Evolutionary conservation across 164 flowering plant species (phyloP).

Genomic region (Aristolochia contorta): DNA sequence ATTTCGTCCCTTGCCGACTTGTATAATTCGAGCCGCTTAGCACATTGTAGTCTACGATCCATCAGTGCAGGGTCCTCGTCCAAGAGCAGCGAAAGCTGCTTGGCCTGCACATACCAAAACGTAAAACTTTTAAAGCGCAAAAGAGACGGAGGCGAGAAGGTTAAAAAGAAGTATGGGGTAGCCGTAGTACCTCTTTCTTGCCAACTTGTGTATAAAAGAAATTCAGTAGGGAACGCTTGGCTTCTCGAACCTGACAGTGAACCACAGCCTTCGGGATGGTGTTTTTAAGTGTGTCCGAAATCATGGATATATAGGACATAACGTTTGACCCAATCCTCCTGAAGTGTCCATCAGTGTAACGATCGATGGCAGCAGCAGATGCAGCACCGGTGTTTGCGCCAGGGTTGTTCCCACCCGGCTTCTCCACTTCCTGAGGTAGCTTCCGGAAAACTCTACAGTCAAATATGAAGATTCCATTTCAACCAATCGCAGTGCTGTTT

Average conservation of each 20-base stretch:
- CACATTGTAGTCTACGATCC: conserved; percentile 72
- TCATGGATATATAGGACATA: conserved; percentile 42
- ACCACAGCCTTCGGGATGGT: conserved; percentile 65
- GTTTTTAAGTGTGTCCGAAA: conserved; percentile 41
- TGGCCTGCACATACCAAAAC: conserved; percentile 30
- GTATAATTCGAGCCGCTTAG: conserved; percentile 79
- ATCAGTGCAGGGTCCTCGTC: conserved; percentile 87
- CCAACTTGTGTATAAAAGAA: conserved; percentile 58
- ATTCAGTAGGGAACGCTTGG: conserved; percentile 42
- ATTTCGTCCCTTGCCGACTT: conserved; percentile 85
- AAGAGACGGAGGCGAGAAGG: neutral
- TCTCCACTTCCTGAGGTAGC: conserved; percentile 52
- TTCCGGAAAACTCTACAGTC: conserved; percentile 58
- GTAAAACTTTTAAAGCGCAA: neutral
- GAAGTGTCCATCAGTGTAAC: conserved; percentile 50
- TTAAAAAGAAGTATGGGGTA: no score
- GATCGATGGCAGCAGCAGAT: conserved; percentile 23
- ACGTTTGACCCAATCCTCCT: conserved; percentile 57
- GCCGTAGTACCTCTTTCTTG: conserved; percentile 45
- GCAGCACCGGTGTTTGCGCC: conserved; percentile 4
- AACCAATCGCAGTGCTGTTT: conserved; percentile 47
- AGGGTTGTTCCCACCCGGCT: conserved; percentile 32
- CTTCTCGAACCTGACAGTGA: conserved; percentile 62
- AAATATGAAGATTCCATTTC: conserved; percentile 71
- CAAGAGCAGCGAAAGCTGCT: conserved; percentile 53